Evolutionary conservation across 2,329 filamentous ascomycete genomes (phyloP), one percentile per base, ranked within the genome.

Genomic region (Exutisphaerella laricina): DNA sequence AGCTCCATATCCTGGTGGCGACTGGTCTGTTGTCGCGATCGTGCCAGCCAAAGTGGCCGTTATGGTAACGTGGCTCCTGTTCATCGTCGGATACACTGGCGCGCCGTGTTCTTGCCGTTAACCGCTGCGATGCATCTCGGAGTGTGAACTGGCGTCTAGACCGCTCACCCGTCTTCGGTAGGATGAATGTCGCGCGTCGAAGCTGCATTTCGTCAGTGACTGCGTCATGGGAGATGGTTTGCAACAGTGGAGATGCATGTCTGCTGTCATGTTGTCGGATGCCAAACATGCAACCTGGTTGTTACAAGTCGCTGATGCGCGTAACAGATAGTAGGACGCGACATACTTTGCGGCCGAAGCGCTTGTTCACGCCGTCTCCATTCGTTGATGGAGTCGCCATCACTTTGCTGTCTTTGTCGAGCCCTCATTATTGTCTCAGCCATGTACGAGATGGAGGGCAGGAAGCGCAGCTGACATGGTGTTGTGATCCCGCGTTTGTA

Each of bases 91-190:
- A 63, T 54, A 55, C 45, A 26, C 52, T 50, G 66, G 20, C 29
- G 8, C 33, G 33, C 23, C 18, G 21, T 4, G 38, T 18, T 13
- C 28, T 30, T 4, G 38, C 38, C n/a, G 17, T 44, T 10, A 44
- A 33, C 3, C 41, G 41, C 25, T 34, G 26, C 10, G 41, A 75
- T 58, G 58, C 57, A 45, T 69, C 72, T 56, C 84, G 82, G 20
- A 95, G 72, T 16, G 84, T 90, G 56, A 95, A 88, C 49, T 83
- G 77, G 49, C 85, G 84, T 59, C 81, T 84, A 34, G 88, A 78
- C 51, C 88, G 85, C 66, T 94, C 85, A 58, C 90, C 89, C 2
- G 88, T 96, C 46, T 77, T 74, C 5, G 90, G 88, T 41, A 94
- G 77, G 55, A 97, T 84, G 64, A 94, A 88, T 32, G 87, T 92